Conservation (phyloP, 2,329 filamentous ascomycete species). For the Claviceps monticola region DNA sequence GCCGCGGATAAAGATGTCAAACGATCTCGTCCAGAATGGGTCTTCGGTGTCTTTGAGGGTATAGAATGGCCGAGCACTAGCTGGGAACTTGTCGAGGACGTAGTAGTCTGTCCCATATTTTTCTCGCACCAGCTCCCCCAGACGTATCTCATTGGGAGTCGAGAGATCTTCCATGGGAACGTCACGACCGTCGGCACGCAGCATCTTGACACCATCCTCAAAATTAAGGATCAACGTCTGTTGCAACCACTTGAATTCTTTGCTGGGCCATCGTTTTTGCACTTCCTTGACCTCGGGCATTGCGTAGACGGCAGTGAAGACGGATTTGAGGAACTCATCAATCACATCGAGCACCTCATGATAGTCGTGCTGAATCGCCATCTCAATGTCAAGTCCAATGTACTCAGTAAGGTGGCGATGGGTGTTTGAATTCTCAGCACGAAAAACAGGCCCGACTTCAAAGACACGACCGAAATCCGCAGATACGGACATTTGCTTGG, state of each 20-base stretch:
- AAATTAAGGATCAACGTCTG: conserved; percentile 74
- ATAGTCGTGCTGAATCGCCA: conserved; percentile 81
- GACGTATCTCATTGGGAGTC: conserved; percentile 73
- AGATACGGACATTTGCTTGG: conserved; percentile 86
- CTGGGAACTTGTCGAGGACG: conserved; percentile 85
- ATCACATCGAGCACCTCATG: conserved; percentile 72
- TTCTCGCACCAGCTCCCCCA: conserved; percentile 73
- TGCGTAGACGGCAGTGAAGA: conserved; percentile 32
- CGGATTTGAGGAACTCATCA: conserved; percentile 67
- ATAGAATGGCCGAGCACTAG: conserved; percentile 76
- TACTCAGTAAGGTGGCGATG: conserved; percentile 91
- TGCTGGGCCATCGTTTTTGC: conserved; percentile 73
- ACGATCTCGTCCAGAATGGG: conserved; percentile 69
- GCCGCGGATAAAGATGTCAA: conserved; percentile 86
- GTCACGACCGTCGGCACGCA: conserved; percentile 71
- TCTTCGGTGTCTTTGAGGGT: conserved; percentile 71
- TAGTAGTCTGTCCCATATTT: conserved; percentile 87
- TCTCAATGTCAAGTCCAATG: conserved; percentile 83
- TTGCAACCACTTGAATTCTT: conserved; percentile 77
- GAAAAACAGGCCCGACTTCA: conserved; percentile 60
- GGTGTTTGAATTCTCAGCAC: conserved; percentile 90
- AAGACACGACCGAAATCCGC: conserved; percentile 83
- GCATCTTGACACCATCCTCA: conserved; percentile 62
- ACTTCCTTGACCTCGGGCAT: conserved; percentile 62
- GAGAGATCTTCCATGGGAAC: conserved; percentile 63